Evolutionary conservation across 2,329 filamentous ascomycete genomes (phyloP), one percentile per base, ranked within the genome.

Genomic region (Colletotrichum nymphaeae): DNA sequence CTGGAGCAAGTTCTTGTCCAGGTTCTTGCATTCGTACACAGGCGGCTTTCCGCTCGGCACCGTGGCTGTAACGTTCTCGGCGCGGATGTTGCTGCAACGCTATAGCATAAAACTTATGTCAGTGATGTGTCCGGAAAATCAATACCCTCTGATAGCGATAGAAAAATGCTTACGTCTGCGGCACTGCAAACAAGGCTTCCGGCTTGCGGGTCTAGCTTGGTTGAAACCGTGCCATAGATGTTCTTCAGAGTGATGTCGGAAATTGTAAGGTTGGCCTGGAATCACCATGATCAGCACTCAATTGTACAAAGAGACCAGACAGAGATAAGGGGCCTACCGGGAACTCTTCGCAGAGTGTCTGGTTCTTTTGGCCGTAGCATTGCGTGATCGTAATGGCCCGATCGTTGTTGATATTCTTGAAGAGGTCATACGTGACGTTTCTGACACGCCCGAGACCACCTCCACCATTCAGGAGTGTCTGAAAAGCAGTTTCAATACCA

Each of bases 391-490:
- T 88, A 73, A 92, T 89, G 2, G 89, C 88, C 76, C 89, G 90
- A 77, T 91, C 89, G 73, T 90, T 88, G 70, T 91, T 90, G 24
- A 84, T 80, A 69, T 90, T 83, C 30, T 79, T 77, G 83, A 92
- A 89, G n/a, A 83, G 85, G 65, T 92, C 87, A 80, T 91, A 92
- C 9, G 90, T 92, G 74, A 92, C 86, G 79, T 92, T 93, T 73
- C 84, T 84, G 35, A 92, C 89, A 46, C 81, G 80, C 32, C 90
- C 76, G 5, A 67, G 69, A 22, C 90, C 90, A n/a, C 90, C 90
- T 32, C 90, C 90, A n/a, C 90, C 90, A 80, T 91, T 88, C 0
- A 91, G 84, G 69, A 91, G 88, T 22, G 86, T 88, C 11, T 87
- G 89, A 11, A 91, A 81, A 0, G 85, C 87, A 1, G 88, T 85